These are phyloP conservation scores for Colletotrichum simmondsii DNA, from an alignment of 2,329 filamentous ascomycete genomes.

Conservation along the genomic window DNA sequence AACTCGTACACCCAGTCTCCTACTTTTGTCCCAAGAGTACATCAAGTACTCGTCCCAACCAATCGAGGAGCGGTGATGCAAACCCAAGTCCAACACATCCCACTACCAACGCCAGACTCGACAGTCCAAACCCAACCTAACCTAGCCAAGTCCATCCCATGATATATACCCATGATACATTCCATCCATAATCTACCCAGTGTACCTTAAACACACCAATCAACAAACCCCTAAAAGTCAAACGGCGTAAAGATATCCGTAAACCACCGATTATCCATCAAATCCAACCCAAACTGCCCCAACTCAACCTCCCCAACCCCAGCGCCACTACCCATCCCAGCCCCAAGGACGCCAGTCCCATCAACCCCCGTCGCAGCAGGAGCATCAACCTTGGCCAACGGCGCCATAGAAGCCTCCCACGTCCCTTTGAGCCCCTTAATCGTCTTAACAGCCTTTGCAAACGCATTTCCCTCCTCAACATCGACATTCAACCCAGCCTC, in stretches of 20 bases:
- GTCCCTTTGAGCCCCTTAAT: slow-evolving; percentile 45
- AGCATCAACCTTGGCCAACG: neutral
- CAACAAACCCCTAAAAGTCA: slow-evolving; percentile 20
- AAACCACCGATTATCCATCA: slow-evolving; percentile 32
- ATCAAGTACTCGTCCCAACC: neutral
- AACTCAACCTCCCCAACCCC: slow-evolving; percentile 26
- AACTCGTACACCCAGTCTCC: neutral
- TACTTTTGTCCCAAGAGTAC: neutral
- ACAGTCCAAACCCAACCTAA: neutral
- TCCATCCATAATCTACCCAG: neutral
- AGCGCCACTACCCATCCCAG: neutral
- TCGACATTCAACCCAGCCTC: slow-evolving; percentile 31
- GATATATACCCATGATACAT: neutral
- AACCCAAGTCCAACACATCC: neutral
- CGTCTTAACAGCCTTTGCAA: slow-evolving; percentile 47
- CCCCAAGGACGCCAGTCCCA: neutral
- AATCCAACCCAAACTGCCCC: slow-evolving; percentile 20
- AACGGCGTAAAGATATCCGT: slow-evolving; percentile 30
- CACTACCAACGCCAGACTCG: neutral
- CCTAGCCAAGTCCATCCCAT: neutral
- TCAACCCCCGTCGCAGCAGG: slow-evolving; percentile 8
- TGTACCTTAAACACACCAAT: neutral
- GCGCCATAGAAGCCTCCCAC: slow-evolving; percentile 49
- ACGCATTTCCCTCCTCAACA: slow-evolving; percentile 43
- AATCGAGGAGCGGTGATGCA: neutral